A percentile compares a stretch with the other conserved stretches of the same genome.
Evolutionary conservation across 129 eudicot species (phyloP).

Genomic region (Escallonia herrerae): DNA sequence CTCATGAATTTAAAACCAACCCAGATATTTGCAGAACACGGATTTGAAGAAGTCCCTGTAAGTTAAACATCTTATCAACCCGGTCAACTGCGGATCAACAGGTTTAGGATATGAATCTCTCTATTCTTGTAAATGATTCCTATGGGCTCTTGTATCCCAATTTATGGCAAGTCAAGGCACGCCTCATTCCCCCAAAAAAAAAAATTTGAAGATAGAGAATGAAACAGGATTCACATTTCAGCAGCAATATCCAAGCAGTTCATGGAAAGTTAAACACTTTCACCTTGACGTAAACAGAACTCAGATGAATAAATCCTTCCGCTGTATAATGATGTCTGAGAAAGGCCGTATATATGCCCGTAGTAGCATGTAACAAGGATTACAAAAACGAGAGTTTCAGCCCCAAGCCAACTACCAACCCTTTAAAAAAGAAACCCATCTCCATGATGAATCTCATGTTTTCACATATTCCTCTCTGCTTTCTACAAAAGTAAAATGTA

Average conservation of each 20-base stretch:
- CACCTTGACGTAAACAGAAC: neutral
- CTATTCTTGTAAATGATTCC: no score
- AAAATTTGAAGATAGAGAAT: neutral
- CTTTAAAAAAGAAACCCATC: neutral
- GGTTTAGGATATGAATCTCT: no score
- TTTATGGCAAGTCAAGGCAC: no score
- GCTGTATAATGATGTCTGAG: constrained; percentile 2
- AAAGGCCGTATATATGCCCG: constrained; percentile 1
- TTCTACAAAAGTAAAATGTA: neutral
- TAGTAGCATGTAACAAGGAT: neutral
- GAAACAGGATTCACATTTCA: neutral
- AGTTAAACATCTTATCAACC: no score
- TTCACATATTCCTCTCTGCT: neutral
- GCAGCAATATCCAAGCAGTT: neutral
- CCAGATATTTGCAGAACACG: no score
- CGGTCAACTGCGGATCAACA: no score
- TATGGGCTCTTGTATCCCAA: no score
- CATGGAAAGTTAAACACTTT: neutral
- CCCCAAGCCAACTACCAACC: constrained; percentile 2
- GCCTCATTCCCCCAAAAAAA: no score
- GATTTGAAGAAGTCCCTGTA: no score
- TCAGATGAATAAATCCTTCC: neutral
- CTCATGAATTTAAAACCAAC: no score
- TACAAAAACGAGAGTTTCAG: constrained; percentile 14
- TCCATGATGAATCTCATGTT: neutral